These are phyloP conservation scores for Fusarium buxicola DNA, from an alignment of 2,329 filamentous ascomycete genomes.

Conservation along the genomic window DNA sequence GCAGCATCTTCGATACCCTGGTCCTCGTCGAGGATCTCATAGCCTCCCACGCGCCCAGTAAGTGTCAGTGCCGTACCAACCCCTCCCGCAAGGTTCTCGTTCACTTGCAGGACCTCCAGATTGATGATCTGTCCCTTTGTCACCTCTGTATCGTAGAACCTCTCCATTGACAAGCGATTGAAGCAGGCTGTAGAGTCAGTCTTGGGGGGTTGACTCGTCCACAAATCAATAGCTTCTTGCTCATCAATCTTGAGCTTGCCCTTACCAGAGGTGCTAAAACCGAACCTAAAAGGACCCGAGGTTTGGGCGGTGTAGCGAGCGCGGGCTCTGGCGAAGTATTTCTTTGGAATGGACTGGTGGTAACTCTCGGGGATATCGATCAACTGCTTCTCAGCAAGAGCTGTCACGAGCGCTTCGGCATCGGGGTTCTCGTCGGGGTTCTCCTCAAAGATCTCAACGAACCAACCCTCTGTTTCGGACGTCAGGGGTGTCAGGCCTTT, in stretches of 20 bases:
- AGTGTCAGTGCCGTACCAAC: slow-evolving; percentile 40
- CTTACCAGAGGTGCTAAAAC: slow-evolving; percentile 51
- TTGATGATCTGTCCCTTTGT: slow-evolving; percentile 12
- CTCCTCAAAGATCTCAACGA: slow-evolving; percentile 31
- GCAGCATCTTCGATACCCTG: slow-evolving; percentile 50
- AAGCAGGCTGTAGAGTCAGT: slow-evolving; percentile 52
- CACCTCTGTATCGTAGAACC: slow-evolving; percentile 24
- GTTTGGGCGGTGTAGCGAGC: slow-evolving; percentile 16
- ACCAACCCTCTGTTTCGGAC: slow-evolving; percentile 22
- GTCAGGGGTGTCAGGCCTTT: slow-evolving; percentile 18
- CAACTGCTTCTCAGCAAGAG: slow-evolving; percentile 31
- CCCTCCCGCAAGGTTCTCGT: slow-evolving; percentile 36
- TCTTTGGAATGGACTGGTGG: slow-evolving; percentile 24
- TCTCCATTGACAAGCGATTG: slow-evolving; percentile 38
- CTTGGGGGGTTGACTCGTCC: slow-evolving; percentile 49
- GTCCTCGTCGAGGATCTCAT: slow-evolving; percentile 38
- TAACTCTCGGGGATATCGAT: slow-evolving; percentile 36
- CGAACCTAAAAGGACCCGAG: slow-evolving; percentile 39
- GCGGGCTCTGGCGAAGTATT: slow-evolving; percentile 30
- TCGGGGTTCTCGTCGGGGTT: slow-evolving; percentile 7
- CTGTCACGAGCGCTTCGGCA: slow-evolving; percentile 3
- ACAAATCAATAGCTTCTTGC: slow-evolving; percentile 48
- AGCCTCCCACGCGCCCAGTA: slow-evolving; percentile 35
- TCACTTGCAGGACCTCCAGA: slow-evolving; percentile 36
- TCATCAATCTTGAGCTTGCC: slow-evolving; percentile 50